These are phyloP conservation scores for Alternaria sp. DNA, from an alignment of 2,329 filamentous ascomycete species.

Conservation along the genomic window DNA sequence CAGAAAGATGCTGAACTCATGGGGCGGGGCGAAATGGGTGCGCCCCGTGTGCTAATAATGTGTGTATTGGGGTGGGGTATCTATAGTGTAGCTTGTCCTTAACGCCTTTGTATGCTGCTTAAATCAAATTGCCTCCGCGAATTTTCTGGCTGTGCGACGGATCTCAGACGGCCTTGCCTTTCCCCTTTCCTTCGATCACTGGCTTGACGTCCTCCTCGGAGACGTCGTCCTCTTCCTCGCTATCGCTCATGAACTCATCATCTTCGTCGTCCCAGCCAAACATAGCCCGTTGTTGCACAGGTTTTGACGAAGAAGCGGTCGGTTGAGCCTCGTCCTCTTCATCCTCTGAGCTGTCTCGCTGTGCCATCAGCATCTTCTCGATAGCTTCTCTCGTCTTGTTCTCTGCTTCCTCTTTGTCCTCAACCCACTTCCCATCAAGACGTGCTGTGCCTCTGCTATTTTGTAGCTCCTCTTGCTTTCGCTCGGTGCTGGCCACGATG, in stretches of 20 bases:
- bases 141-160: background rate
- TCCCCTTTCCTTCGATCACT: constrained; percentile 50
- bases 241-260: constrained; percentile 52
- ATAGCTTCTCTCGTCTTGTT: constrained; percentile 83
- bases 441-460: constrained; percentile 69
- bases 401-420: constrained; percentile 88
- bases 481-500: constrained; percentile 83
- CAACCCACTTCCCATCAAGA: constrained; percentile 90
- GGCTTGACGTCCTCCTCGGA: constrained; percentile 41
- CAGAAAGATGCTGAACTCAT: background rate
- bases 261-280: constrained; percentile 83
- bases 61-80: constrained; percentile 19
- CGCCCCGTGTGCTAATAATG: background rate
- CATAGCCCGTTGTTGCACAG: constrained; percentile 59
- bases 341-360: constrained; percentile 51
- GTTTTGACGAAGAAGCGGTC: constrained; percentile 31
- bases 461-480: constrained; percentile 81
- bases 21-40: background rate
- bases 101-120: constrained; percentile 10
- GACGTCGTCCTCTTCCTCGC: constrained; percentile 54
- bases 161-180: constrained; percentile 46
- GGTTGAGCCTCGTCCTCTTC: constrained; percentile 40
- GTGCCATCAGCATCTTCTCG: constrained; percentile 55
- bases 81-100: constrained; percentile 4
- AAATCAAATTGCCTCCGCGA: background rate